phyloP scores from a whole-genome alignment of 306 rosid species.

The Gynostemma pentaphyllum region DNA sequence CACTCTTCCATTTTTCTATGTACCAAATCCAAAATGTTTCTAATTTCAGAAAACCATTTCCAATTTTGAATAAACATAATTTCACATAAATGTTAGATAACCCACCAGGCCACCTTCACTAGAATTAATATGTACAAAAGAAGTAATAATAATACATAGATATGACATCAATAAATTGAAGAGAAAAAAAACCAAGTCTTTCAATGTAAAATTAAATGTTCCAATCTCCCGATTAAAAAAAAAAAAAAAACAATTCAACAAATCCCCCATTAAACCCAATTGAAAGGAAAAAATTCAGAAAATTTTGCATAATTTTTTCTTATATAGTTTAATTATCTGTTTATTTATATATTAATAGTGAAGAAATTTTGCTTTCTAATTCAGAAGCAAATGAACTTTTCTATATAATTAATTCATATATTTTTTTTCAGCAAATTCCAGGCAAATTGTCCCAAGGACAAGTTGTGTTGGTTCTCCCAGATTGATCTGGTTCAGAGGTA shows the following conservation, averaged over 20 bases:
- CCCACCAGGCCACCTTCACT: background rate
- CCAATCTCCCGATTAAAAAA: background rate
- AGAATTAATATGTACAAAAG: background rate
- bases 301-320: background rate
- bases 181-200: background rate
- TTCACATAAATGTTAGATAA: background rate
- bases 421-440: conserved; percentile 30
- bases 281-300: background rate
- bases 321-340: background rate
- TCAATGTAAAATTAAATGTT: background rate
- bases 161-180: background rate
- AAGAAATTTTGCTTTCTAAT: background rate
- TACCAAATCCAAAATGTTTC: background rate
- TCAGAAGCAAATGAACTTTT: background rate
- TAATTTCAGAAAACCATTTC: background rate
- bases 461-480: conserved; percentile 24
- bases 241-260: background rate
- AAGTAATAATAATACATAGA: background rate
- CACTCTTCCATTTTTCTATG: no score
- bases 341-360: background rate
- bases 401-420: background rate
- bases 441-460: conserved; percentile 69
- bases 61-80: background rate
- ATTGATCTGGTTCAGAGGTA: conserved; percentile 25
- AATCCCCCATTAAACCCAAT: background rate